Conservation (phyloP, 208 protist species). For the Leishmania mexicana region DNA sequence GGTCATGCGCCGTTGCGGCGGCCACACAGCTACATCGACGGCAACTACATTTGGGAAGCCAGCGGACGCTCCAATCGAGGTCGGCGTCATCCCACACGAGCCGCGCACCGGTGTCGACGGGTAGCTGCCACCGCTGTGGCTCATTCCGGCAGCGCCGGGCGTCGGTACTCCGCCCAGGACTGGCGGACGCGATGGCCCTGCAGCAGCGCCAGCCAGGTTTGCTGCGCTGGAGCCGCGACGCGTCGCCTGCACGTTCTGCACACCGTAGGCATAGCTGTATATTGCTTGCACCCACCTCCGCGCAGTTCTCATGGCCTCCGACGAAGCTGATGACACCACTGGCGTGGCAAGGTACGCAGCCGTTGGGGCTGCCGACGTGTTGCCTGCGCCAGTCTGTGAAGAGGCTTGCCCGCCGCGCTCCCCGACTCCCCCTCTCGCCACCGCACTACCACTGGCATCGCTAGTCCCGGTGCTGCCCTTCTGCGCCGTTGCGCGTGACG, state of each 20-base stretch:
- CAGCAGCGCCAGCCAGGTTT: not conserved
- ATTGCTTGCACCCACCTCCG: constrained; percentile 47
- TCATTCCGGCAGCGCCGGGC: not conserved
- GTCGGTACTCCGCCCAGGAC: not conserved
- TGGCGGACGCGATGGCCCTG: not conserved
- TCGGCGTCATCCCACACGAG: constrained; percentile 9
- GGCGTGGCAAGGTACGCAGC: constrained; percentile 46
- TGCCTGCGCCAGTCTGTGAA: constrained; percentile 1
- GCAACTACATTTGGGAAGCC: constrained; percentile 3
- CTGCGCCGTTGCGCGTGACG: constrained; percentile 7
- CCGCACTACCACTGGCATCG: not conserved
- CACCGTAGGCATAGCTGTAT: constrained; percentile 64
- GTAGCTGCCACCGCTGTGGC: constrained; percentile 1
- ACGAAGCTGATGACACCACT: constrained; percentile 33
- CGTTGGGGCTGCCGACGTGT: not conserved
- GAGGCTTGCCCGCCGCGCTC: not conserved
- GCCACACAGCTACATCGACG: constrained; percentile 23
- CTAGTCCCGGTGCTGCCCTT: not conserved
- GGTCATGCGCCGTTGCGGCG: not conserved
- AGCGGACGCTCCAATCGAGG: not conserved
- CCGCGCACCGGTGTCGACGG: constrained; percentile 7
- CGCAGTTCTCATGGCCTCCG: constrained; percentile 42
- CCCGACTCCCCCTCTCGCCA: not conserved
- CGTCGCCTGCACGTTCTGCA: constrained; percentile 2
- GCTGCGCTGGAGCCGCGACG: constrained; percentile 2